Conservation (phyloP, 176 grass and related monocot genomes). For the sorghum (Sorghum bicolor) region Sorghum_bicolor_NCBIv3 NC_012871.2:475501-476000, state of each 20-base stretch:
- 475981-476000: no score
- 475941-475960: background rate
- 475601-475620: constrained; percentile 84
- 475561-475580: constrained; percentile 61
- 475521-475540: constrained; percentile 37
- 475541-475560: constrained; percentile 42
- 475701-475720: background rate
- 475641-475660: background rate
- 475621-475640: constrained; percentile 61
- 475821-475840: background rate
- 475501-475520: constrained; percentile 37
- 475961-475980: background rate
- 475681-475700: background rate
- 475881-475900: background rate
- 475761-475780: background rate
- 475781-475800: background rate
- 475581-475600: constrained; percentile 68
- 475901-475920: background rate
- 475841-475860: background rate
- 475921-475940: background rate
- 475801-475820: background rate
- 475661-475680: background rate
- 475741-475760: background rate
- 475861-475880: background rate
- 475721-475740: background rate